A percentile compares a stretch with the other conserved stretches of the same genome.
phyloP scores from a whole-genome alignment of 2,329 filamentous ascomycete genomes.

The Aspergillus tanneri region DNA sequence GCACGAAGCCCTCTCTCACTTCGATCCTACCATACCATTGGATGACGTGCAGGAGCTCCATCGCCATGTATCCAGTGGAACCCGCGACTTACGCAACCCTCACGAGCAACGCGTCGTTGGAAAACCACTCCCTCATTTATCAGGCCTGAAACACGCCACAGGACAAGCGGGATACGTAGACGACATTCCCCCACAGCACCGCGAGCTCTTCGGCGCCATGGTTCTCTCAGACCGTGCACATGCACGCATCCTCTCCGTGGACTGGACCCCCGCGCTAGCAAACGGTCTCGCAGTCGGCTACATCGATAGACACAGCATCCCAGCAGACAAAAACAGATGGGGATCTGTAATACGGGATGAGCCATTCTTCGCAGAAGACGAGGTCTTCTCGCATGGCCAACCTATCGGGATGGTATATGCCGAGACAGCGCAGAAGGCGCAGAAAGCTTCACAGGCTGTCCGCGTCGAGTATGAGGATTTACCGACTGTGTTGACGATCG shows the following conservation, averaged over 20 bases:
- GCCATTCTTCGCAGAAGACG: slow-evolving; percentile 76
- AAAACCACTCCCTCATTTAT: slow-evolving; percentile 75
- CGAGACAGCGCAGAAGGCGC: slow-evolving; percentile 67
- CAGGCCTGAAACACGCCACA: slow-evolving; percentile 80
- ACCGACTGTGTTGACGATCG: slow-evolving; percentile 79
- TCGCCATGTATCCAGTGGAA: slow-evolving; percentile 71
- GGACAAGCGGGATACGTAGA: slow-evolving; percentile 89
- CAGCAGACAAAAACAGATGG: slow-evolving; percentile 75
- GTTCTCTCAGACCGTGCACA: slow-evolving; percentile 79
- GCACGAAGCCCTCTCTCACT: slow-evolving; percentile 67
- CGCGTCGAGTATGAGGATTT: slow-evolving; percentile 81
- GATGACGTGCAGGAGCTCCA: slow-evolving; percentile 74
- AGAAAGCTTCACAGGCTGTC: slow-evolving; percentile 72
- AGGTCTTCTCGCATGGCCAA: slow-evolving; percentile 78
- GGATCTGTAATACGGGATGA: slow-evolving; percentile 67
- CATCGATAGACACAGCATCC: slow-evolving; percentile 73
- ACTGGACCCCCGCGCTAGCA: slow-evolving; percentile 68
- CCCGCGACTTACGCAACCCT: slow-evolving; percentile 68
- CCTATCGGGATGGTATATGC: slow-evolving; percentile 80
- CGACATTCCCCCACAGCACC: slow-evolving; percentile 75
- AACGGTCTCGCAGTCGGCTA: slow-evolving; percentile 75
- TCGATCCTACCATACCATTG: slow-evolving; percentile 52
- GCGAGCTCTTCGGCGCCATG: slow-evolving; percentile 77
- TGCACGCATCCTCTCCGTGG: slow-evolving; percentile 73
- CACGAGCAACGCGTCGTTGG: slow-evolving; percentile 71